phyloP scores from a whole-genome alignment of 1,284 basidiomycete species.

The Sporisorium scitamineum region DNA sequence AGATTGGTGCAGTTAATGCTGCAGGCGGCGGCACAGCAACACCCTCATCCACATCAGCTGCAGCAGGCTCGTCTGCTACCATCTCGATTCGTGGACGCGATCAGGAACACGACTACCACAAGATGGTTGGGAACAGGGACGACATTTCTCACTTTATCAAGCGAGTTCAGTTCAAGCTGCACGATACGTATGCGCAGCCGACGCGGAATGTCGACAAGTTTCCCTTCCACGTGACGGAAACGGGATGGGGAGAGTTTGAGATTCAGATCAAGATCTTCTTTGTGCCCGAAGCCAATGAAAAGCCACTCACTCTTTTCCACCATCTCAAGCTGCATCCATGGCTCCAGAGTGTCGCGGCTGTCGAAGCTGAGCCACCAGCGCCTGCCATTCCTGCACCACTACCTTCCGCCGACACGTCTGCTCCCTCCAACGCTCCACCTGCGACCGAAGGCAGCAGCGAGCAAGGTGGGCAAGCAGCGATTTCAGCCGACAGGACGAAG shows the following conservation, averaged over 20 bases:
- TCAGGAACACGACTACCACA: conserved; percentile 63
- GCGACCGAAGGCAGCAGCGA: not conserved
- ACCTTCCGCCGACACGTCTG: conserved; percentile 35
- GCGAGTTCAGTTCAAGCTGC: conserved; percentile 95
- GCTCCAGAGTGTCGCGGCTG: conserved; percentile 75
- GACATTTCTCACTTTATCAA: conserved; percentile 73
- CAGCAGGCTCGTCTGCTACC: conserved; percentile 17
- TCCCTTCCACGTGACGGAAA: conserved; percentile 94
- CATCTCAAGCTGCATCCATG: conserved; percentile 97
- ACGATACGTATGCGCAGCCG: conserved; percentile 94
- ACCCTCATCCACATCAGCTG: conserved; percentile 1
- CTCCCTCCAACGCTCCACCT: conserved; percentile 7
- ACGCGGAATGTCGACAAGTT: conserved; percentile 89
- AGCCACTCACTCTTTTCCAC: conserved; percentile 86
- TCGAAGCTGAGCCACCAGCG: conserved; percentile 73
- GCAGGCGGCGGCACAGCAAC: conserved; percentile 19
- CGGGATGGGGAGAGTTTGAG: conserved; percentile 99
- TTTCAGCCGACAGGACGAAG: conserved; percentile 10
- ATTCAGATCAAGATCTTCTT: conserved; percentile 94
- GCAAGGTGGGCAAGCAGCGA: not conserved
- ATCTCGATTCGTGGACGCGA: conserved; percentile 64
- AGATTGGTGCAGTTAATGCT: conserved; percentile 28
- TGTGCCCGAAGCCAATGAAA: conserved; percentile 90
- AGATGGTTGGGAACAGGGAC: conserved; percentile 67
- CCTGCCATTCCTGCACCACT: conserved; percentile 44